Base-by-base conservation (phyloP, 2,329 filamentous ascomycete species). In the Akanthomyces dipterigenus region DNA sequence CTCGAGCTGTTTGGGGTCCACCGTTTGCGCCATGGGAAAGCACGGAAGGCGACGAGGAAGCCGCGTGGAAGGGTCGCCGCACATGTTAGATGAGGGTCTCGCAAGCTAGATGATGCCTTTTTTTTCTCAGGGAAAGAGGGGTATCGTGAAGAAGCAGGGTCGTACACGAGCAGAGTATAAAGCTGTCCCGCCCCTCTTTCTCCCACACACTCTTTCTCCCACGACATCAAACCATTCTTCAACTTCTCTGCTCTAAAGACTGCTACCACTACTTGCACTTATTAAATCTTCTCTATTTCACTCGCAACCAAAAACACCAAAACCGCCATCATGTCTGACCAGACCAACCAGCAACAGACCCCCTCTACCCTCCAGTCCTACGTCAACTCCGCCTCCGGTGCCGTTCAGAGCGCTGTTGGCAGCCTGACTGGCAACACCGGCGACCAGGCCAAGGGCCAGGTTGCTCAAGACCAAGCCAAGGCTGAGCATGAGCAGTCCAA, bases 331-430 rank as follows among this genome's bases (percentile, higher is more conserved):
- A 71, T 74, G 70, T 65, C 70, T 65, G 70, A 71, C 65, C 67
- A 69, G 60, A 68, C 71, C 61, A 67, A 65, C 55, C 28, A 83
- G 18, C 48, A 63, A 46, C 36, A 48, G 43, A 26, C 61, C 22
- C 67, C 88, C 67, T 96, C 91, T 65, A 95, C 92, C 65, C 82
- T 93, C 70, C 84, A 93, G 81, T 89, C 90, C 62, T 88, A 87
- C 77, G 71, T 90, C 68, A 88, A 93, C 81, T 83, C 83, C 16
- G 89, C 89, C 69, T 82, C 86, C 42, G 90, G 90, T 67, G 80
- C 86, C 60, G 83, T 87, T 57, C 91, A 96, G 76, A 88, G 82
- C 64, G 85, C 82, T 55, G 68, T 95, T 55, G 90, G 91, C 65
- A 82, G 79, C 64, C 64, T 96, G 61, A 93, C 89, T 11, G 92